Conservation (phyloP, 2,329 filamentous ascomycete genomes). For the Penicillium sp. region DNA sequence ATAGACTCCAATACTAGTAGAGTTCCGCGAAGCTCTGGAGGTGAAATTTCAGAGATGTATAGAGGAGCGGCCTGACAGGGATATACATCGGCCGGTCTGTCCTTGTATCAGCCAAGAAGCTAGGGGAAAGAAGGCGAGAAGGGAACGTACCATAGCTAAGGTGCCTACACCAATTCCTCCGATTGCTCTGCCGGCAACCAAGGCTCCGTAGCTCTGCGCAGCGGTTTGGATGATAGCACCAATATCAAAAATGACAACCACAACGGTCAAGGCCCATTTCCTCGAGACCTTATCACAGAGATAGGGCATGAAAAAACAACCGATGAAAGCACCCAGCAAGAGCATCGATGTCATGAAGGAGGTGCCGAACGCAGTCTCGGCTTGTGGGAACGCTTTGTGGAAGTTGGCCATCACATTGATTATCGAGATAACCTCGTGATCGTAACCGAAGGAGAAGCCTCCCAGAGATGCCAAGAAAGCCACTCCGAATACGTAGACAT, state of each 20-base stretch:
- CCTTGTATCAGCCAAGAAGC: background rate
- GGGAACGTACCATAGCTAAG: slow-evolving; percentile 34
- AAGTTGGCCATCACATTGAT: slow-evolving; percentile 53
- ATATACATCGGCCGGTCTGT: background rate
- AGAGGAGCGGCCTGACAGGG: slow-evolving; percentile 39
- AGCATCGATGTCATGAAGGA: slow-evolving; percentile 50
- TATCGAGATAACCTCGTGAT: slow-evolving; percentile 39
- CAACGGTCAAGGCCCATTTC: slow-evolving; percentile 43
- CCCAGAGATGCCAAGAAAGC: slow-evolving; percentile 48
- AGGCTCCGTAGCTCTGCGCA: slow-evolving; percentile 27
- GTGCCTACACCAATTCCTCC: slow-evolving; percentile 43
- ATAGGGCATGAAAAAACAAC: slow-evolving; percentile 42
- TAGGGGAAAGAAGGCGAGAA: too few species aligned
- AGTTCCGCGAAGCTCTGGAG: slow-evolving; percentile 28
- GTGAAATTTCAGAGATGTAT: slow-evolving; percentile 53
- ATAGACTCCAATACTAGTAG: slow-evolving; percentile 27
- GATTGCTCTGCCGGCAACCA: slow-evolving; percentile 40
- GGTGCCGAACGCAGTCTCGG: slow-evolving; percentile 18
- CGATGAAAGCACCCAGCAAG: slow-evolving; percentile 35
- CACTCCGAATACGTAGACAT: slow-evolving; percentile 45
- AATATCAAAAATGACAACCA: slow-evolving; percentile 38
- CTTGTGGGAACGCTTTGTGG: slow-evolving; percentile 43
- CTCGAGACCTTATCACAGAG: slow-evolving; percentile 42
- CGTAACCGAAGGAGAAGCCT: slow-evolving; percentile 47
- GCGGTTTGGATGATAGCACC: slow-evolving; percentile 47